phyloP scores from a whole-genome alignment of 2,329 filamentous ascomycete genomes.

The Neopestalotiopsis sp. region DNA sequence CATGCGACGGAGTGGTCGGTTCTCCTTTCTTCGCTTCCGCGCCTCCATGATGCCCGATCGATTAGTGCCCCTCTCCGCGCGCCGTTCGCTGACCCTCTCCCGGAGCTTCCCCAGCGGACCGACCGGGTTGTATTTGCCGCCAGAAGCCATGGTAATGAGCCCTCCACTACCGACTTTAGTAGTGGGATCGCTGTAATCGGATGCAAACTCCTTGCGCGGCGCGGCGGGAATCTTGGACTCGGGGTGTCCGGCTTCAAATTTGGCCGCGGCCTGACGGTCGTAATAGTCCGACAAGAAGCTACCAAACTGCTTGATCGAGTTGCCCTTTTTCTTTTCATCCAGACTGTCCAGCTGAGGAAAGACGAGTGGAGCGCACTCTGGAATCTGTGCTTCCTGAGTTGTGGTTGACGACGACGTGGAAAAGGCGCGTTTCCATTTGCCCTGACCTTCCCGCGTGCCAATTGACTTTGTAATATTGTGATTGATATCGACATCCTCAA shows the following conservation, averaged over 20 bases:
- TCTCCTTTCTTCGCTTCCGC: neutral
- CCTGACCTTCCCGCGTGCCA: constrained; percentile 13
- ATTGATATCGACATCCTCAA: constrained; percentile 38
- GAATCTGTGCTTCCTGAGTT: constrained; percentile 33
- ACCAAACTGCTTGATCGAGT: constrained; percentile 33
- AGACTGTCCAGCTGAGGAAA: constrained; percentile 48
- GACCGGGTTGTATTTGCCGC: constrained; percentile 42
- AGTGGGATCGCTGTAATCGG: constrained; percentile 55
- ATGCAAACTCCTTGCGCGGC: constrained; percentile 42
- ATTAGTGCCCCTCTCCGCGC: neutral
- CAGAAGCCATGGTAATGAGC: constrained; percentile 50
- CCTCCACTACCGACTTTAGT: constrained; percentile 55
- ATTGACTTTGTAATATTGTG: constrained; percentile 39
- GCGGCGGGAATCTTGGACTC: constrained; percentile 28
- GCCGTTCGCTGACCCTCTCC: neutral
- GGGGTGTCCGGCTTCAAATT: constrained; percentile 38
- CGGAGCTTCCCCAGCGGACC: neutral
- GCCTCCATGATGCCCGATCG: neutral
- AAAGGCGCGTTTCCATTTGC: neutral
- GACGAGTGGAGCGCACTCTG: constrained; percentile 52
- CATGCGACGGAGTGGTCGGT: neutral
- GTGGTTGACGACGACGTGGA: neutral
- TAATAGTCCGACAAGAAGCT: constrained; percentile 50
- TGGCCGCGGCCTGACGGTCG: constrained; percentile 52
- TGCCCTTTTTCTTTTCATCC: constrained; percentile 26